Evolutionary conservation across 345 rosid genomes (phyloP).

Genomic region (Eucalyptus virginea): DNA sequence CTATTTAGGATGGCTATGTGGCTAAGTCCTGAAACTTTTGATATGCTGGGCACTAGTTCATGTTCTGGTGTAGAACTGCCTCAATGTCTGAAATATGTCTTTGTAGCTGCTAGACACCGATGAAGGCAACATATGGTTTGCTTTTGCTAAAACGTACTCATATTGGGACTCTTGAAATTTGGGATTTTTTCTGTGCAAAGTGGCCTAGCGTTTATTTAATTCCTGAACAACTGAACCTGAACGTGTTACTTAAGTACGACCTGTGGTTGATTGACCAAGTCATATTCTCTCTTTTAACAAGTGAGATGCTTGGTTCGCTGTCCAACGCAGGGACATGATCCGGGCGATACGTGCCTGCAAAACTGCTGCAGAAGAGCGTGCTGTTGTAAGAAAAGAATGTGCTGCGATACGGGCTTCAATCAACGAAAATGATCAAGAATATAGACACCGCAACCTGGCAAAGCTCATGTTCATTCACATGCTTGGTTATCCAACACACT

Average conservation of each 20-base stretch:
- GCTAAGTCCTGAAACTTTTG: background rate
- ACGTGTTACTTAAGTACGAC: background rate
- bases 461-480: conserved; percentile 99
- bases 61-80: background rate
- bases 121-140: background rate
- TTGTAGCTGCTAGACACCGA: background rate
- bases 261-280: background rate
- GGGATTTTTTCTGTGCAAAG: background rate
- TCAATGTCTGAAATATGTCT: background rate
- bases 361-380: conserved; percentile 99
- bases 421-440: conserved; percentile 84
- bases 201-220: background rate
- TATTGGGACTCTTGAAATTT: background rate
- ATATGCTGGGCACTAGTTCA: background rate
- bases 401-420: conserved; percentile 87
- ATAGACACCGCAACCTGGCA: conserved; percentile 92
- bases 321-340: conserved; percentile 89
- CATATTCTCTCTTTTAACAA: background rate
- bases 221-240: background rate
- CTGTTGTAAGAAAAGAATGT: conserved; percentile 97
- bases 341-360: conserved; percentile 94
- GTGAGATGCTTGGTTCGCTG: background rate
- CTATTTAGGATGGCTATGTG: background rate
- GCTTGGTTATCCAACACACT: conserved; percentile 99
- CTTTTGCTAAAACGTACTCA: background rate